Percentiles rank a stretch among this genome's conserved stretches.
These are phyloP conservation scores for Scleroderma bovista DNA, from an alignment of 768 basidiomycete genomes.

Conservation along the genomic window DNA sequence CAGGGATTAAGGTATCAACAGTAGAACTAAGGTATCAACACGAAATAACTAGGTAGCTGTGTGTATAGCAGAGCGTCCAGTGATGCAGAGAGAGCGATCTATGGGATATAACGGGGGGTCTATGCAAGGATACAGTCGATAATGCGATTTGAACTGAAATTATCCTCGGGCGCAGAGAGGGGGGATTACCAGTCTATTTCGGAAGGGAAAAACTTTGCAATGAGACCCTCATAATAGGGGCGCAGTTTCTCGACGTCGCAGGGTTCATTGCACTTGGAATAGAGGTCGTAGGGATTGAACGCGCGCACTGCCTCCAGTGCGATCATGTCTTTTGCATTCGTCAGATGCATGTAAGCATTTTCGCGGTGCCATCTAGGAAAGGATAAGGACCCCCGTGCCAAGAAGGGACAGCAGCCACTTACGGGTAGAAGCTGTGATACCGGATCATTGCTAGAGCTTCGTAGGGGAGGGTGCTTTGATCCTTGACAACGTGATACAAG, in stretches of 20 bases:
- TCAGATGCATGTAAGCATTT: constrained; percentile 75
- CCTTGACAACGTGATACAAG: constrained; percentile 77
- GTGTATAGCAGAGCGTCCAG: neutral
- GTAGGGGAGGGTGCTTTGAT: constrained; percentile 72
- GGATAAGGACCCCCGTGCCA: neutral
- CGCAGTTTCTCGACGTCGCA: constrained; percentile 56
- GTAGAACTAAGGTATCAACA: neutral
- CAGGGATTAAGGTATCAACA: neutral
- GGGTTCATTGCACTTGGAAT: constrained; percentile 79
- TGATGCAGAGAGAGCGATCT: neutral
- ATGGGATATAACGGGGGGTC: neutral
- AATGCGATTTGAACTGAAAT: constrained; percentile 3
- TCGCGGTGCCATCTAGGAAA: constrained; percentile 75
- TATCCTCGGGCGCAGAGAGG: neutral
- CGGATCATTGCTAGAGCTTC: constrained; percentile 90
- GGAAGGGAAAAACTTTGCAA: constrained; percentile 81
- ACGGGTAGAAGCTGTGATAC: constrained; percentile 93
- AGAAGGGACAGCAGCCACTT: constrained; percentile 19
- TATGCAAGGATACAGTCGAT: neutral
- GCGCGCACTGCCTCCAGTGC: constrained; percentile 70
- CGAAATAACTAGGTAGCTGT: neutral
- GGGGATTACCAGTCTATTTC: constrained; percentile 70
- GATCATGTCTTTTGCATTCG: constrained; percentile 60
- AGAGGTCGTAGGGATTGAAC: constrained; percentile 94
- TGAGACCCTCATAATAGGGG: constrained; percentile 80